Evolutionary conservation across 2,329 filamentous ascomycete genomes (phyloP).

Genomic region (Clarireedia homoeocarpa): DNA sequence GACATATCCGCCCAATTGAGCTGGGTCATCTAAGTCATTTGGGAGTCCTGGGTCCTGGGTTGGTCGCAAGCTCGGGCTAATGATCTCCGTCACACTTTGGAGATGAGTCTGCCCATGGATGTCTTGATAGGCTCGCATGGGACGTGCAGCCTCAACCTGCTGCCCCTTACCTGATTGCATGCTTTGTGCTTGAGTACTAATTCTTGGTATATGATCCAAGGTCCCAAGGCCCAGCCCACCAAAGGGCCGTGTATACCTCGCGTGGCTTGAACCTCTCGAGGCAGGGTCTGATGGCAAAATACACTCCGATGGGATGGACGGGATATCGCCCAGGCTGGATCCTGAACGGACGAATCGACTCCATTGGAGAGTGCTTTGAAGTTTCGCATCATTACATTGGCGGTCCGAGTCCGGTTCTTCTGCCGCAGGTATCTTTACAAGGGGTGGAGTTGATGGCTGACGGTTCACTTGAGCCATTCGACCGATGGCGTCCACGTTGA

Average conservation of each 20-base stretch:
- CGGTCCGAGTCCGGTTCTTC: slow-evolving; percentile 2
- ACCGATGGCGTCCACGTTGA: slow-evolving; percentile 4
- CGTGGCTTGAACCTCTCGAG: slow-evolving; percentile 22
- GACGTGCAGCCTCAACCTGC: slow-evolving; percentile 5
- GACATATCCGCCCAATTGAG: slow-evolving; percentile 15
- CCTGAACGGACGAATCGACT: slow-evolving; percentile 21
- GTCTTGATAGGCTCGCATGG: slow-evolving; percentile 24
- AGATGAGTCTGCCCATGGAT: slow-evolving; percentile 19
- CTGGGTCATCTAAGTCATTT: slow-evolving; percentile 13
- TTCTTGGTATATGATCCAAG: slow-evolving; percentile 21
- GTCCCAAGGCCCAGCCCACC: slow-evolving; percentile 23
- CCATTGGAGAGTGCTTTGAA: slow-evolving; percentile 26
- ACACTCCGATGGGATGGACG: slow-evolving; percentile 31
- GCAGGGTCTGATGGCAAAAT: slow-evolving; percentile 29
- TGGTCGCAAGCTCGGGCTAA: background rate
- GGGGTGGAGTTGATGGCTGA: background rate
- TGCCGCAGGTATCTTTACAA: slow-evolving; percentile 1
- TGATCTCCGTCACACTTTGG: slow-evolving; percentile 25
- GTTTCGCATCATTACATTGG: slow-evolving; percentile 6
- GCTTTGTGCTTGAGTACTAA: slow-evolving; percentile 6
- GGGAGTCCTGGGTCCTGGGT: background rate
- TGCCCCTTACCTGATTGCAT: slow-evolving; percentile 5
- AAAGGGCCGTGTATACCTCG: slow-evolving; percentile 22
- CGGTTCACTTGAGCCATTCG: slow-evolving; percentile 9
- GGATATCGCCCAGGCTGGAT: slow-evolving; percentile 19